These are phyloP conservation scores for Fraxinus baroniana DNA, from an alignment of 305 asterid species.

Conservation along the genomic window DNA sequence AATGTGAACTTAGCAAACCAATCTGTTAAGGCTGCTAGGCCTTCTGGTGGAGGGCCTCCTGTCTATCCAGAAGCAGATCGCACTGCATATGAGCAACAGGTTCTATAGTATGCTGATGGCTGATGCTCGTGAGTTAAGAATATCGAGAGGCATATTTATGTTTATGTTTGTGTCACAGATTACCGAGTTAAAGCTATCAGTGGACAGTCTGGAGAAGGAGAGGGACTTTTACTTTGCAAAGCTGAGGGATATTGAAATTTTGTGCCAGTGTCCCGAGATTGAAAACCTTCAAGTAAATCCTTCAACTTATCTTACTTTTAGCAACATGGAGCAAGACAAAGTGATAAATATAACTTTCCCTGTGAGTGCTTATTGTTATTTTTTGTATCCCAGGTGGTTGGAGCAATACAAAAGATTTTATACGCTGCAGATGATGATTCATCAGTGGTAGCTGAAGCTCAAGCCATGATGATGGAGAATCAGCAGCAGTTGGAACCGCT, in stretches of 20 bases:
- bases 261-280: conserved; percentile 73
- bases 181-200: conserved; percentile 73
- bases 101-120: conserved; percentile 20
- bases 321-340: neutral
- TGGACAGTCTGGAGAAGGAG: conserved; percentile 87
- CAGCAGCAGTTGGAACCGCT: conserved; percentile 36
- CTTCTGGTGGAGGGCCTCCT: conserved; percentile 68
- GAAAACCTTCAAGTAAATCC: conserved; percentile 57
- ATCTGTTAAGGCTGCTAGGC: conserved; percentile 57
- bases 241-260: conserved; percentile 79
- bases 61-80: conserved; percentile 54
- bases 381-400: conserved; percentile 51
- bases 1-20: conserved; percentile 41
- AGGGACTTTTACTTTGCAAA: conserved; percentile 89
- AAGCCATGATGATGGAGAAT: conserved; percentile 56
- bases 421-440: conserved; percentile 74
- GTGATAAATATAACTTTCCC: neutral
- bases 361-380: neutral
- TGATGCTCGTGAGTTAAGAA: neutral
- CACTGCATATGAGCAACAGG: conserved; percentile 66
- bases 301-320: neutral
- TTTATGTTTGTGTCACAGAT: conserved; percentile 47
- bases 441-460: conserved; percentile 67
- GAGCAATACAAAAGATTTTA: conserved; percentile 60
- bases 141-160: conserved; percentile 13